Evolutionary conservation across 164 flowering plant species (phyloP).

Genomic region (Aristolochia contorta): DNA sequence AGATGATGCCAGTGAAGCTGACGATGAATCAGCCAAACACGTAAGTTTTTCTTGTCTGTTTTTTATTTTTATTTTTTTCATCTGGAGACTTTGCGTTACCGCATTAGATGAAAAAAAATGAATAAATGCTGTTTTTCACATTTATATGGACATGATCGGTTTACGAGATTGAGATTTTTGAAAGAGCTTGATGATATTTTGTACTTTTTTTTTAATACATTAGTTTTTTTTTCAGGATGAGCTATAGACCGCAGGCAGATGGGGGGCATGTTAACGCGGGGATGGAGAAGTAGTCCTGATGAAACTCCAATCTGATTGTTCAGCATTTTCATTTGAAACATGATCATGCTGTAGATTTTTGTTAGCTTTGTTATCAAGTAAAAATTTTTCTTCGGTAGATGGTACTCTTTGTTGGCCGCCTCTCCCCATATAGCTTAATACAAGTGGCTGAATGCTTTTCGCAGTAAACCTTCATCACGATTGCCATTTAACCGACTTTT

Average conservation of each 20-base stretch:
- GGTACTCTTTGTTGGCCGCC: too few species aligned
- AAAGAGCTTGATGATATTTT: too few species aligned
- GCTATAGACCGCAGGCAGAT: background rate
- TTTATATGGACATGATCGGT: too few species aligned
- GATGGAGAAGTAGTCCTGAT: background rate
- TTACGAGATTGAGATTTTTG: too few species aligned
- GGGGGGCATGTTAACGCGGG: background rate
- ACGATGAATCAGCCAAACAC: slow-evolving; percentile 6
- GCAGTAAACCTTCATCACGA: too few species aligned
- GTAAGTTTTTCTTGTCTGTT: slow-evolving; percentile 5
- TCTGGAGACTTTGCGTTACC: background rate
- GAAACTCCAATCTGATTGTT: background rate
- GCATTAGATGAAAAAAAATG: too few species aligned
- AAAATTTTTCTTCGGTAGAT: too few species aligned
- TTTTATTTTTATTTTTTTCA: background rate
- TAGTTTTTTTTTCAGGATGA: slow-evolving; percentile 2
- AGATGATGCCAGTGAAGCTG: slow-evolving; percentile 1
- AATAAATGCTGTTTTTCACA: too few species aligned
- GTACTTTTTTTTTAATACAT: background rate
- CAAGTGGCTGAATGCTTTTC: too few species aligned
- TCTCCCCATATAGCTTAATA: too few species aligned
- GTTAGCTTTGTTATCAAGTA: background rate
- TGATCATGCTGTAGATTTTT: background rate
- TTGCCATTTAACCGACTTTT: too few species aligned
- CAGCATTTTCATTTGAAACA: background rate